Evolutionary conservation across 139 green algal genomes (phyloP).

Genomic region (Tetratostichococcus sp.): DNA sequence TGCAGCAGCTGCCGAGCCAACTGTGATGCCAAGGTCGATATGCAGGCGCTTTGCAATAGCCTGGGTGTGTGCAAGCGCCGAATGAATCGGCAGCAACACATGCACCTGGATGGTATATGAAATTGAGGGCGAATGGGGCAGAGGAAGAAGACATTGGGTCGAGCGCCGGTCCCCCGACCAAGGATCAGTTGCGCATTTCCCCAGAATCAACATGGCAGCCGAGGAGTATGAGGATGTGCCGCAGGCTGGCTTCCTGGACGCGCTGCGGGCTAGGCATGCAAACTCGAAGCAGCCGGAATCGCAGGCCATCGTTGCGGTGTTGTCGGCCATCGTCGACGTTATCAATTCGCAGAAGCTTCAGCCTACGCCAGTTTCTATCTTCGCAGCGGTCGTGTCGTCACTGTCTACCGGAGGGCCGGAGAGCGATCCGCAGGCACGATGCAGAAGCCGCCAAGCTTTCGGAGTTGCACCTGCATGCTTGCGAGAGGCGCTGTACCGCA

Average conservation of each 20-base stretch:
- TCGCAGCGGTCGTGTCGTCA: constrained; percentile 76
- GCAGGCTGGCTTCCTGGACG: neutral
- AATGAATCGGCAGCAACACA: too few relatives aligned
- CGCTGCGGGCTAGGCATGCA: constrained; percentile 48
- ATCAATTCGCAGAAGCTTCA: constrained; percentile 51
- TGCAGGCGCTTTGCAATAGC: too few relatives aligned
- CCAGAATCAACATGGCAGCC: too few relatives aligned
- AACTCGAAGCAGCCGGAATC: constrained; percentile 62
- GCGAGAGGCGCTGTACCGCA: neutral
- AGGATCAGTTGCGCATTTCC: too few relatives aligned
- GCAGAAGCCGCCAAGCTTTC: neutral
- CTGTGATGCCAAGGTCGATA: too few relatives aligned
- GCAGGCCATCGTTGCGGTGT: constrained; percentile 61
- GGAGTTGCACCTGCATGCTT: neutral
- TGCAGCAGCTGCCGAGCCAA: too few relatives aligned
- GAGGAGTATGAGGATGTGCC: too few relatives aligned
- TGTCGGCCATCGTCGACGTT: constrained; percentile 61
- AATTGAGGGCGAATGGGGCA: too few relatives aligned
- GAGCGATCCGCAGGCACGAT: neutral
- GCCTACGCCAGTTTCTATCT: constrained; percentile 66
- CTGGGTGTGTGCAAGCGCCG: too few relatives aligned
- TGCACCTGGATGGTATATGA: too few relatives aligned
- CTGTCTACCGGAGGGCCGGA: constrained; percentile 16
- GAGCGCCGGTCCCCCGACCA: too few relatives aligned
- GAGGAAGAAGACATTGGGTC: too few relatives aligned